Percentiles rank a stretch among this genome's conserved stretches.
phyloP scores from a whole-genome alignment of 805 yeast genomes.

The Naumovozyma castellii region DNA sequence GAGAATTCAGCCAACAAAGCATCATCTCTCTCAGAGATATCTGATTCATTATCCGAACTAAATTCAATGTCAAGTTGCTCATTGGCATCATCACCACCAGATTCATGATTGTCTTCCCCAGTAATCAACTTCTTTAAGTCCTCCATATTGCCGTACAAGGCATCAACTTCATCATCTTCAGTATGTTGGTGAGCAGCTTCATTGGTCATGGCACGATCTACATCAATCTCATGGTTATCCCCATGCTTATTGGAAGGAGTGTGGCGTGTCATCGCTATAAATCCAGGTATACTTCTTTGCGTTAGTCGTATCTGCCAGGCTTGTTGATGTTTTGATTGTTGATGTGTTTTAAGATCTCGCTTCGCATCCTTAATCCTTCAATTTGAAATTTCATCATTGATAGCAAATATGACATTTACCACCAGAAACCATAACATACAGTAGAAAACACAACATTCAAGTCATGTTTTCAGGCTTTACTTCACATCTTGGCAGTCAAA shows the following conservation, averaged over 20 bases:
- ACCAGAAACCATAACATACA: too few relatives aligned
- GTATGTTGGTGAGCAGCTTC: background rate
- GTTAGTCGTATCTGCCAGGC: too few relatives aligned
- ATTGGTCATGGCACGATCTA: background rate
- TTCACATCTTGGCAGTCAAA: slow-evolving; percentile 14
- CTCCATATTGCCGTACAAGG: slow-evolving; percentile 27
- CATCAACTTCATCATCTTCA: slow-evolving; percentile 21
- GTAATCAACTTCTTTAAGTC: slow-evolving; percentile 21
- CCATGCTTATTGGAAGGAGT: background rate
- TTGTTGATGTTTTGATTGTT: background rate
- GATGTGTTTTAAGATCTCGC: background rate
- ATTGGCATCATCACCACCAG: slow-evolving; percentile 7
- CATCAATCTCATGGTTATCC: background rate
- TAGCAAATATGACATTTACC: too few relatives aligned
- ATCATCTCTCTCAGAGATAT: slow-evolving; percentile 24
- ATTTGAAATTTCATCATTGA: too few relatives aligned
- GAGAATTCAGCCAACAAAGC: slow-evolving; percentile 32
- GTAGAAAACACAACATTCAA: too few relatives aligned
- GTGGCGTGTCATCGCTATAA: too few relatives aligned
- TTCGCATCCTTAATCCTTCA: too few relatives aligned
- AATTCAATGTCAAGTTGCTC: slow-evolving; percentile 5
- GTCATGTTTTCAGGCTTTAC: slow-evolving; percentile 35
- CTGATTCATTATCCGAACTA: slow-evolving; percentile 3
- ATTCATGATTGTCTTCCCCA: slow-evolving; percentile 8
- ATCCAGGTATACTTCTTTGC: too few relatives aligned